Percentiles rank a stretch among this genome's conserved stretches.
phyloP scores from a whole-genome alignment of 2,329 filamentous ascomycete genomes.

The Lachnellula occidentalis region DNA sequence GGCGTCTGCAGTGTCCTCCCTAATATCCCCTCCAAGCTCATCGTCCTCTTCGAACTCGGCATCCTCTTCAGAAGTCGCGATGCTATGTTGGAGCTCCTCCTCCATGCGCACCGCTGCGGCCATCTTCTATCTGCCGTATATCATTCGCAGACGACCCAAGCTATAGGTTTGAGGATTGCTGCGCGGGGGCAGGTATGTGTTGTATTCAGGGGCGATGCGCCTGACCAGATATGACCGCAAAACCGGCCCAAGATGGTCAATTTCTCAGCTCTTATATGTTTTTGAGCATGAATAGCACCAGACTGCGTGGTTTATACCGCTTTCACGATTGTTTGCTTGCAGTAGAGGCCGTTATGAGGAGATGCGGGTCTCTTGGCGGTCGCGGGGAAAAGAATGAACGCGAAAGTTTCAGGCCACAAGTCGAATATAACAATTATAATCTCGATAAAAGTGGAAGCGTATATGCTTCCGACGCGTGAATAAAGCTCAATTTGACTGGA shows the following conservation, averaged over 20 bases:
- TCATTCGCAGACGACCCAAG: slow-evolving; percentile 17
- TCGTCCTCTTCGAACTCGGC: slow-evolving; percentile 33
- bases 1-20: slow-evolving; percentile 27
- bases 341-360: slow-evolving; percentile 4
- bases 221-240: background rate
- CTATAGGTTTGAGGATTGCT: background rate
- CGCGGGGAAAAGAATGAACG: slow-evolving; percentile 16
- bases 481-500: slow-evolving; percentile 24
- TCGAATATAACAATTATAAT: slow-evolving; percentile 15
- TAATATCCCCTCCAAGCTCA: slow-evolving; percentile 22
- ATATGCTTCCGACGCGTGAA: slow-evolving; percentile 29
- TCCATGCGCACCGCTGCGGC: slow-evolving; percentile 28
- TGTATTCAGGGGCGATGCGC: slow-evolving; percentile 1
- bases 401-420: slow-evolving; percentile 22
- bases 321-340: background rate
- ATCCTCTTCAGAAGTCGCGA: slow-evolving; percentile 32
- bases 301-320: background rate
- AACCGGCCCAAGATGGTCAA: background rate
- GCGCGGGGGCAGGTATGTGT: background rate
- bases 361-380: slow-evolving; percentile 7
- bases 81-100: slow-evolving; percentile 29
- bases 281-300: background rate
- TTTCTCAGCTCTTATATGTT: background rate
- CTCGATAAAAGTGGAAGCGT: slow-evolving; percentile 17
- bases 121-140: slow-evolving; percentile 20